These are phyloP conservation scores for Fusarium euwallaceae DNA, from an alignment of 2,329 filamentous ascomycete genomes.

Conservation along the genomic window DNA sequence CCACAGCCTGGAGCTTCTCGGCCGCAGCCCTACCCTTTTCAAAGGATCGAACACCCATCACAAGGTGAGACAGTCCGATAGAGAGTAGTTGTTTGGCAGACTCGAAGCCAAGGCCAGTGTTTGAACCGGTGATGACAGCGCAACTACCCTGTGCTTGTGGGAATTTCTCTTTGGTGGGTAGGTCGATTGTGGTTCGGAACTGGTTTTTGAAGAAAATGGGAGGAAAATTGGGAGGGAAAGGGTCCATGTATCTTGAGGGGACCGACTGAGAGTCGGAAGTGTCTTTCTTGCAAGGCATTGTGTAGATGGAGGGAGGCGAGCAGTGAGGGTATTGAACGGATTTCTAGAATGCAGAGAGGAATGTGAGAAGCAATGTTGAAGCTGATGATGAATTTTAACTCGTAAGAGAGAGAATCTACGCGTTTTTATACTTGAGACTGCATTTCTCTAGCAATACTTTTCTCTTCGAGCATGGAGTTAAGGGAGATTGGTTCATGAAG, in stretches of 20 bases:
- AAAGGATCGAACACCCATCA: constrained; percentile 36
- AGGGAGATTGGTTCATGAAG: neutral
- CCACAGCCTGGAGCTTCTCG: neutral
- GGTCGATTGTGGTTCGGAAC: constrained; percentile 39
- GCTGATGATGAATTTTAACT: too few relatives aligned
- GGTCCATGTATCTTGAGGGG: constrained; percentile 24
- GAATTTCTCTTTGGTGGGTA: constrained; percentile 33
- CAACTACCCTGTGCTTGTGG: constrained; percentile 27
- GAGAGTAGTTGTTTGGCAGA: constrained; percentile 40
- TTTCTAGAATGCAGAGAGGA: neutral
- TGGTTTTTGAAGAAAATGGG: constrained; percentile 38
- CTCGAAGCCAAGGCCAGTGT: constrained; percentile 45
- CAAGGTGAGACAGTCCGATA: constrained; percentile 27
- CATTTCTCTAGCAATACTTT: neutral
- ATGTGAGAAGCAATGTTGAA: neutral
- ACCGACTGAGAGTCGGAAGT: neutral
- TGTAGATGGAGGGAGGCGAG: neutral
- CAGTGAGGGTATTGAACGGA: neutral
- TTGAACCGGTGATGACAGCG: constrained; percentile 45
- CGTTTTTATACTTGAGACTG: constrained; percentile 12
- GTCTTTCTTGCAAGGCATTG: constrained; percentile 24
- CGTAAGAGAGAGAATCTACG: neutral
- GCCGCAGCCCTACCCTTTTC: constrained; percentile 33
- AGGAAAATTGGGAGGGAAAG: constrained; percentile 19
- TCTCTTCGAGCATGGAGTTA: neutral